Conservation (phyloP, 2,329 filamentous ascomycete species). For the Trichoderma guizhouense region DNA sequence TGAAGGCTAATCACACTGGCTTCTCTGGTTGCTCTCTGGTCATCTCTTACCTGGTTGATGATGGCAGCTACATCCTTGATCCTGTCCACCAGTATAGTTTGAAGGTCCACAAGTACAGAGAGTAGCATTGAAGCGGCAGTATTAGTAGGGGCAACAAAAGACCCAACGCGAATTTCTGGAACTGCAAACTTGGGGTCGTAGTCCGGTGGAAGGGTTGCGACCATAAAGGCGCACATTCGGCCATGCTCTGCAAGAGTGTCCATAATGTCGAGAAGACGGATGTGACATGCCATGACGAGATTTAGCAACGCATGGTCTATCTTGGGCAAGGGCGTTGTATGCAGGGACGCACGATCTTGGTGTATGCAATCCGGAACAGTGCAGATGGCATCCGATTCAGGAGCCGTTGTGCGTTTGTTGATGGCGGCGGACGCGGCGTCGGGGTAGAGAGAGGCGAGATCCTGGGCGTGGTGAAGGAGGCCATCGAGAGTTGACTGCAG, state of each 20-base stretch:
- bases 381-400: constrained; percentile 24
- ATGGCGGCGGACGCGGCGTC: constrained; percentile 26
- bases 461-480: constrained; percentile 34
- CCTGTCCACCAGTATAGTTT: constrained; percentile 24
- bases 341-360: constrained; percentile 19
- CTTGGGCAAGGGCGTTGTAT: constrained; percentile 7
- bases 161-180: constrained; percentile 41
- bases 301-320: constrained; percentile 37
- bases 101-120: constrained; percentile 32
- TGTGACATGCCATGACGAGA: constrained; percentile 38
- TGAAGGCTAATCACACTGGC: constrained; percentile 26
- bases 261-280: constrained; percentile 37
- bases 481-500: constrained; percentile 32
- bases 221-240: constrained; percentile 32
- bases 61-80: constrained; percentile 19
- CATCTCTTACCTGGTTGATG: constrained; percentile 10
- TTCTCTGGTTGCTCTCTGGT: constrained; percentile 20
- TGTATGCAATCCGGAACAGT: constrained; percentile 36
- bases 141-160: constrained; percentile 33
- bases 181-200: constrained; percentile 35
- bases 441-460: constrained; percentile 36
- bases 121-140: constrained; percentile 34
- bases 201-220: constrained; percentile 26
- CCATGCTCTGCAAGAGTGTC: constrained; percentile 33
- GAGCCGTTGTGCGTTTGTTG: constrained; percentile 1